Base-by-base conservation (phyloP, 345 rosid genomes). In the Ceriops tagal region DNA sequence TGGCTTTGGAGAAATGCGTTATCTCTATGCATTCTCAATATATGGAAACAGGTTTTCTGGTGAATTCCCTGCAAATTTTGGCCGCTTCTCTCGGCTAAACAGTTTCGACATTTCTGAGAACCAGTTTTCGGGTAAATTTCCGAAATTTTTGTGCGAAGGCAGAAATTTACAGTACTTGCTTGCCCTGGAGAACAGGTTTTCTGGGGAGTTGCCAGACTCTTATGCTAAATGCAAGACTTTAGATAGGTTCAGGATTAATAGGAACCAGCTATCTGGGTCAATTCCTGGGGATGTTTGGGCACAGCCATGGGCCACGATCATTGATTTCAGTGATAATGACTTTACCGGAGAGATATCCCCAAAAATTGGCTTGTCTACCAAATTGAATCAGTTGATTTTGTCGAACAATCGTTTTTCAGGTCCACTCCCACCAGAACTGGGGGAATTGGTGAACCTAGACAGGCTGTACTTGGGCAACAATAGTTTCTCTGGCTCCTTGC, bases 21-120 rank as follows among this genome's bases (percentile, higher is more conserved):
- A 81, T 71, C 91, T 93, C 15, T 57, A 39, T 15, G 85, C 76
- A 0, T 69, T 93, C 35, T 91, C 98, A 0, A 76, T 91, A 18
- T 93, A 93, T 53, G 35, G 68, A 49, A 93, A 93, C 92, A 86
- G 69, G 8, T 91, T 93, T 77, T 83, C 96, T 2, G 97, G 97
- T 35, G 56, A 59, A 7, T 87, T 89, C 35, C 98, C 97, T 0
- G 72, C 70, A 3, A 87, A 86, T 72, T 62, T 88, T 1, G 97
- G 98, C 53, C 77, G 83, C 2, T 88, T 85, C 71, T 87, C 96
- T 0, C 88, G 82, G 0, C 64, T 91, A 32, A 73, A 60, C 2
- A 86, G 81, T 34, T 47, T 89, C 53, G 98, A 93, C 78, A 87
- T 93, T 80, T 93, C 98, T 0, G 96, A 93, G 71, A 93, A 93